phyloP scores from a whole-genome alignment of 345 rosid species.

The Microthlaspi erraticum region DNA sequence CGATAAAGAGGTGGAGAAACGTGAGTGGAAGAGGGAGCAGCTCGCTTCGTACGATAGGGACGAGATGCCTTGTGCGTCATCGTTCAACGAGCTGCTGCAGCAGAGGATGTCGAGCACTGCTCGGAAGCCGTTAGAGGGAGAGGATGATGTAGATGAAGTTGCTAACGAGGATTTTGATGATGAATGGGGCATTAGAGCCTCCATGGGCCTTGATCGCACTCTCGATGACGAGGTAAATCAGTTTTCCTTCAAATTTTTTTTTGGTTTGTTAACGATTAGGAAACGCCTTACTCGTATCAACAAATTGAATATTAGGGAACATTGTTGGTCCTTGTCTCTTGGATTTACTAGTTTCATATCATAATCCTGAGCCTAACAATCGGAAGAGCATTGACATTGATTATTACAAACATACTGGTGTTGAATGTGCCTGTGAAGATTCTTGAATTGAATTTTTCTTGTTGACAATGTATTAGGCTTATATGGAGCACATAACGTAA shows the following conservation, averaged over 20 bases:
- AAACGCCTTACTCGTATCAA: neutral
- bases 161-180: constrained; percentile 44
- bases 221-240: constrained; percentile 76
- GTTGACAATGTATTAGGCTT: neutral
- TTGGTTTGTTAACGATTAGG: constrained; percentile 4
- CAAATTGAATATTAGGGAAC: neutral
- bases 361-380: neutral
- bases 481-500: neutral
- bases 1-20: constrained; percentile 40
- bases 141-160: constrained; percentile 43
- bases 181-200: constrained; percentile 78
- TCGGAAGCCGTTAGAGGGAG: constrained; percentile 47
- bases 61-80: constrained; percentile 57
- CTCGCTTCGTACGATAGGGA: constrained; percentile 51
- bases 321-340: neutral
- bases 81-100: constrained; percentile 50
- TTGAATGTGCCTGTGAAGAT: neutral
- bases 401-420: neutral
- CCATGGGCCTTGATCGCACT: constrained; percentile 76
- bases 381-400: neutral
- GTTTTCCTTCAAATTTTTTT: neutral
- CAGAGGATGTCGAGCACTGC: constrained; percentile 27
- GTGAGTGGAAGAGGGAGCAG: constrained; percentile 44
- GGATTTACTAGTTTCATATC: neutral
- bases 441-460: neutral